Percentiles rank a stretch among this genome's conserved stretches.
These are phyloP conservation scores for Peronospora destructor DNA, from an alignment of 352 stramenopile species.

Conservation along the genomic window DNA sequence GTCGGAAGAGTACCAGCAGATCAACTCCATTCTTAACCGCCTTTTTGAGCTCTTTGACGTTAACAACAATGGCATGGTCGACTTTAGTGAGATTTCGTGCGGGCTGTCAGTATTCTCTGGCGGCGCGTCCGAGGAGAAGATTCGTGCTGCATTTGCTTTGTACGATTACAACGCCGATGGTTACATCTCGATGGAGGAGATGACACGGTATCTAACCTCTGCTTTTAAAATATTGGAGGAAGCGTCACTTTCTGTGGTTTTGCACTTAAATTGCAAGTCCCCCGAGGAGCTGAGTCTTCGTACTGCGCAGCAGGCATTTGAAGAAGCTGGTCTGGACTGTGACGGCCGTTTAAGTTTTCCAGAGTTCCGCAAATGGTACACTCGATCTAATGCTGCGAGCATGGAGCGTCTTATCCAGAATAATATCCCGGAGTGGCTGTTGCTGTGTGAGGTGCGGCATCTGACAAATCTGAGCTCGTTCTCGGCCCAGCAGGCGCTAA, in stretches of 20 bases:
- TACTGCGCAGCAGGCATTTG: slow-evolving; percentile 72
- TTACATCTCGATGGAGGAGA: slow-evolving; percentile 78
- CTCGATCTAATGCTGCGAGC: slow-evolving; percentile 57
- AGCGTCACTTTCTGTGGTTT: slow-evolving; percentile 41
- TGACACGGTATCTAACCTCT: slow-evolving; percentile 79
- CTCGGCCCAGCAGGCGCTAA: slow-evolving; percentile 63
- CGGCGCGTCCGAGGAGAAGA: slow-evolving; percentile 68
- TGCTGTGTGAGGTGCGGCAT: slow-evolving; percentile 62
- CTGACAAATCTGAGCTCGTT: slow-evolving; percentile 72
- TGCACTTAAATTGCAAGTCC: slow-evolving; percentile 45
- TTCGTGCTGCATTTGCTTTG: slow-evolving; percentile 66
- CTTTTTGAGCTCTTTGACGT: slow-evolving; percentile 81
- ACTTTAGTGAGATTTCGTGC: slow-evolving; percentile 83
- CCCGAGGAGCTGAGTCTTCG: slow-evolving; percentile 50
- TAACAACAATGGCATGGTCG: slow-evolving; percentile 79
- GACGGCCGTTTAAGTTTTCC: slow-evolving; percentile 65
- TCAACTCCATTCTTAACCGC: slow-evolving; percentile 67
- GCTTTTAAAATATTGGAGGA: slow-evolving; percentile 83
- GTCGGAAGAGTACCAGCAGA: slow-evolving; percentile 47
- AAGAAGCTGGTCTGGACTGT: slow-evolving; percentile 57
- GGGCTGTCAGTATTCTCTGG: slow-evolving; percentile 82
- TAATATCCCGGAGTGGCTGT: slow-evolving; percentile 72
- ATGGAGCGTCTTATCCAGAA: slow-evolving; percentile 77
- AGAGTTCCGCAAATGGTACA: slow-evolving; percentile 83
- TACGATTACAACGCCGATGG: slow-evolving; percentile 85